These are phyloP conservation scores for Pleurotus cornucopiae DNA, from an alignment of 768 basidiomycete genomes.

Conservation along the genomic window DNA sequence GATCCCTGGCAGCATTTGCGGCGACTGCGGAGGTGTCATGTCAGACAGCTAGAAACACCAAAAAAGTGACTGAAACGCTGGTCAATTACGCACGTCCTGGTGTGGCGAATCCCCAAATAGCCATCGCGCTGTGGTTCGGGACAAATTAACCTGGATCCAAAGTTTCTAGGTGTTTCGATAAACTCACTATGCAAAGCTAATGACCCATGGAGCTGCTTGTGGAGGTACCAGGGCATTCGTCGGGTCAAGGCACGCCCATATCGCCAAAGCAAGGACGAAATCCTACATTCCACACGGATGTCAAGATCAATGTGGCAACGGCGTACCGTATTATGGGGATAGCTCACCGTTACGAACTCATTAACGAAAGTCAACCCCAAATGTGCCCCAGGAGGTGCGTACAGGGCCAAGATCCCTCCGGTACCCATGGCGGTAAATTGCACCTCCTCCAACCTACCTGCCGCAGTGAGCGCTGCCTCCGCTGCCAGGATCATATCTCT, in stretches of 20 bases:
- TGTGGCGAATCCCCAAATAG: conserved; percentile 59
- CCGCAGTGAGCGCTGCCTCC: conserved; percentile 26
- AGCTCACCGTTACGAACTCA: conserved; percentile 50
- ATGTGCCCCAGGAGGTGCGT: conserved; percentile 36
- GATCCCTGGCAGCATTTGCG: conserved; percentile 64
- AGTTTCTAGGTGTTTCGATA: not conserved
- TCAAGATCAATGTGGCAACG: too few species aligned
- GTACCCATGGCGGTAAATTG: conserved; percentile 37
- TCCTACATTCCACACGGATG: conserved; percentile 24
- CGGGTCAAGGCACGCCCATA: conserved; percentile 53
- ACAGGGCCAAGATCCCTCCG: conserved; percentile 52
- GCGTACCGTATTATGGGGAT: too few species aligned
- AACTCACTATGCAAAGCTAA: conserved; percentile 58
- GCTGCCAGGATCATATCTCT: conserved; percentile 37
- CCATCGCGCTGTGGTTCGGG: conserved; percentile 36
- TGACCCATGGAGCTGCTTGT: conserved; percentile 41
- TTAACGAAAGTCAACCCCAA: conserved; percentile 46
- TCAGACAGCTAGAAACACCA: not conserved
- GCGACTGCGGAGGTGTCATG: conserved; percentile 33
- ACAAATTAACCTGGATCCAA: not conserved
- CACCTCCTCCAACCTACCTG: conserved; percentile 19
- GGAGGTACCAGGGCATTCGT: conserved; percentile 59
- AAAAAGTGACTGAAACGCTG: not conserved
- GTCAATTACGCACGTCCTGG: conserved; percentile 35
- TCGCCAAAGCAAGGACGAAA: conserved; percentile 43